Base-by-base conservation (phyloP, 1,284 basidiomycete species). In the Leucoagaricus sp. region DNA sequence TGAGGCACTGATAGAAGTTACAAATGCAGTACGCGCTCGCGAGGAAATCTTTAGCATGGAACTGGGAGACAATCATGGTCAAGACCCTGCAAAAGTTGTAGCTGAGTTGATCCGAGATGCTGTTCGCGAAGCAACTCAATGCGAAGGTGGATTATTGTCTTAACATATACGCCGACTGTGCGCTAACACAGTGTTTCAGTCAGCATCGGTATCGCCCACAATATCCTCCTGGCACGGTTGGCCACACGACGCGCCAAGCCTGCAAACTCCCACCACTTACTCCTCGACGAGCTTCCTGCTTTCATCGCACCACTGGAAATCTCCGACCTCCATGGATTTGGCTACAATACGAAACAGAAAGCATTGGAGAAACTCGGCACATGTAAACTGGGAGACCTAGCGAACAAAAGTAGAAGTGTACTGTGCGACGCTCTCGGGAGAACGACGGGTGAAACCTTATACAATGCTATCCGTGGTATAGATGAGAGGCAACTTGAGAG, bases 211-310 rank as follows among this genome's bases (percentile, higher is more conserved):
- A 91, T 98, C 45, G 83, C 92, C 0, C 85, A 91, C 63, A 99
- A 98, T 72, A 89, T 98, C 61, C 85, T 97, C 50, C 84, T 98
- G 2, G 93, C 96, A 1, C 90, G 94, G 5, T 80, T 99, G 1
- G 96, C 96, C 0, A 97, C 95, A 0, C 85, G 92, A 4, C 82
- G 80, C 9, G 96, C 97, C 3, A 99, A 99, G 69, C 97, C 96
- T 0, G 92, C 88, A 0, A 87, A 88, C 1, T 86, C 89, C 0
- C 93, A 83, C 67, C 94, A 94, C 61, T 83, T 98, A 4, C 64
- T 77, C 0, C 74, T 72, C 1, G 75, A 76, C 4, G 81, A 85
- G 31, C 77, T 89, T 1, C 72, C 76, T 0, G 74, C 72, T 0
- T 80, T 94, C 48, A 76, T 98, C 1, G 81, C 83, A 1, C 84